Evolutionary conservation across 257 asterid genomes (phyloP).

Genomic region (Salvia hispanica): DNA sequence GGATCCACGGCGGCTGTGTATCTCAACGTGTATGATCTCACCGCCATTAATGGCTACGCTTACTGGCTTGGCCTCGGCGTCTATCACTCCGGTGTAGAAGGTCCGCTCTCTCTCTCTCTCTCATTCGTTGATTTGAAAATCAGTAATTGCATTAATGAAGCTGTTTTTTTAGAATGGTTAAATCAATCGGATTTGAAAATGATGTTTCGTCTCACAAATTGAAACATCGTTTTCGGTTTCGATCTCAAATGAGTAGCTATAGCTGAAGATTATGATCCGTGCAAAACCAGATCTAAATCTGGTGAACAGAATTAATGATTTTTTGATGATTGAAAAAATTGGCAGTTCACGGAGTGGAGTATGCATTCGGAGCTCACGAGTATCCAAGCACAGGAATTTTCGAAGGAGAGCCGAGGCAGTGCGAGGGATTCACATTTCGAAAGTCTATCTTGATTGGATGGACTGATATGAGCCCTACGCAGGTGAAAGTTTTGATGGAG

Average conservation of each 20-base stretch:
- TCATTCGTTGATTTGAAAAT: background rate
- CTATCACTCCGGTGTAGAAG: conserved; percentile 88
- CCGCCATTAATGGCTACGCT: conserved; percentile 74
- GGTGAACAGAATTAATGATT: background rate
- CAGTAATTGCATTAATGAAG: background rate
- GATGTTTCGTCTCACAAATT: no score
- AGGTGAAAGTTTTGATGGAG: conserved; percentile 50
- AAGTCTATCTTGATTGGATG: conserved; percentile 59
- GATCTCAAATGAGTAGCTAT: background rate
- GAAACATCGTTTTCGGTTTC: no score
- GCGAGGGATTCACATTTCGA: conserved; percentile 60
- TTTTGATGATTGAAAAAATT: background rate
- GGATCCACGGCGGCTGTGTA: conserved; percentile 74
- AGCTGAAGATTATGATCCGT: no score
- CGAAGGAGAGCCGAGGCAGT: conserved; percentile 58
- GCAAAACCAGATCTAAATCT: conserved; percentile 33
- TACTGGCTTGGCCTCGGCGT: conserved; percentile 91
- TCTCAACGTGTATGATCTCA: conserved; percentile 77
- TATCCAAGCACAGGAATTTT: conserved; percentile 60
- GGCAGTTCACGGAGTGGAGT: conserved; percentile 65
- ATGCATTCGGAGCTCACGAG: conserved; percentile 69
- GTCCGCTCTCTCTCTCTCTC: conserved; percentile 37
- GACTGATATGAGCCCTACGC: conserved; percentile 44
- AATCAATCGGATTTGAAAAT: no score
- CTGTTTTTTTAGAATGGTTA: no score